phyloP scores from a whole-genome alignment of 495 filamentous ascomycete species.

The Tuber aestivum region DNA sequence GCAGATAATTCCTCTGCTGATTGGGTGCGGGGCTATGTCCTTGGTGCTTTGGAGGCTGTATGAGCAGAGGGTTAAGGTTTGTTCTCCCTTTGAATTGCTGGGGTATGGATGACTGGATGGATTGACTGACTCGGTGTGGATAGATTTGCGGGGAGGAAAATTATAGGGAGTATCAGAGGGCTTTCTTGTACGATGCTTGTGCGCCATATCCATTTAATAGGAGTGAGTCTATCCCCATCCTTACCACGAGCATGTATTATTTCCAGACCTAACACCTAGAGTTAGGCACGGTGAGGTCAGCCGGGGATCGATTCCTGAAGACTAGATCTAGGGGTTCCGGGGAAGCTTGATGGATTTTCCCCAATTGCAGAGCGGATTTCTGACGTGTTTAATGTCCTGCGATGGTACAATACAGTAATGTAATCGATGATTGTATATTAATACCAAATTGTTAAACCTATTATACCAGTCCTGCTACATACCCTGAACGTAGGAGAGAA shows the following conservation, averaged over 20 bases:
- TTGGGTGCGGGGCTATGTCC: not conserved
- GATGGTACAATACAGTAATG: not conserved
- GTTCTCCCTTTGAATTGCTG: not conserved
- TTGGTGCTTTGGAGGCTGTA: constrained; percentile 5
- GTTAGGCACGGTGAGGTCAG: not conserved
- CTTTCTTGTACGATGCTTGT: not conserved
- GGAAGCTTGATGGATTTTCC: not conserved
- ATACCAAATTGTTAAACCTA: not conserved
- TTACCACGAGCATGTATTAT: not conserved
- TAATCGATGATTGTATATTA: not conserved
- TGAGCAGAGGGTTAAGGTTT: not conserved
- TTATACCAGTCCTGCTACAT: not conserved
- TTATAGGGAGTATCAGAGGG: not conserved
- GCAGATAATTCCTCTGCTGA: not conserved
- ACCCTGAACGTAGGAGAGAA: not conserved
- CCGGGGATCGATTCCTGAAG: not conserved
- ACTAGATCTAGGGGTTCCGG: not conserved
- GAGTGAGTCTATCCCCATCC: not conserved
- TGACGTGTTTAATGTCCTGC: not conserved
- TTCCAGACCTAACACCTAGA: not conserved
- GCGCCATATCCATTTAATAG: not conserved
- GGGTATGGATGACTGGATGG: not conserved
- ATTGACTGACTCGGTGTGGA: not conserved
- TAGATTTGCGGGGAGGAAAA: not conserved
- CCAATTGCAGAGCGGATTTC: not conserved